Conservation (phyloP, 176 grass and related monocot species). For the Oropetium thomaeum region DNA sequence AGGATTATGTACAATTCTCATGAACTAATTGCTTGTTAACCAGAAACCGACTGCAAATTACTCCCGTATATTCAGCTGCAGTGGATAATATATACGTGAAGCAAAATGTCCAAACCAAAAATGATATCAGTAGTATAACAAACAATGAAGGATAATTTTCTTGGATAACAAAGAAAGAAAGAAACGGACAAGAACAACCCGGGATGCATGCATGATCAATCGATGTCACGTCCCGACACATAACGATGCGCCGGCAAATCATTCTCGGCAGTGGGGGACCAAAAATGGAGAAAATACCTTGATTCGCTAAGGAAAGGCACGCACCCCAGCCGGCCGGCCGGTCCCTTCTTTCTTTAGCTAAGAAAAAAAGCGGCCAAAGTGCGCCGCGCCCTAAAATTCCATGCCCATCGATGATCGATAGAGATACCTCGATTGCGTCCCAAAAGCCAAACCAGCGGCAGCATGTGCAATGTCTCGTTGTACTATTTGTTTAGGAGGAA, state of each 20-base stretch:
- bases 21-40: no score
- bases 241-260: conserved; percentile 25
- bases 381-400: conserved; percentile 41
- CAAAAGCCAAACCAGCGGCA: conserved; percentile 48
- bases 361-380: conserved; percentile 37
- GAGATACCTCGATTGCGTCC: conserved; percentile 26
- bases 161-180: background rate
- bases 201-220: conserved; percentile 16
- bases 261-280: conserved; percentile 23
- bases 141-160: no score
- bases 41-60: no score
- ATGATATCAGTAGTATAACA: no score
- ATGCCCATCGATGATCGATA: conserved; percentile 19
- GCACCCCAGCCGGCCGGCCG: background rate
- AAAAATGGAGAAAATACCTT: background rate
- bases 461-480: background rate
- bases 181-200: background rate
- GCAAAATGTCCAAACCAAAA: no score
- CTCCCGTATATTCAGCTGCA: no score
- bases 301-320: conserved; percentile 21
- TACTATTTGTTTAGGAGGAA: background rate
- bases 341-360: background rate
- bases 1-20: no score
- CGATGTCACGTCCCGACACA: conserved; percentile 22
- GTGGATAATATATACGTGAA: no score